Base-by-base conservation (phyloP, 371 early-diverging fungal species). In the Haplosporangium sp. region DNA sequence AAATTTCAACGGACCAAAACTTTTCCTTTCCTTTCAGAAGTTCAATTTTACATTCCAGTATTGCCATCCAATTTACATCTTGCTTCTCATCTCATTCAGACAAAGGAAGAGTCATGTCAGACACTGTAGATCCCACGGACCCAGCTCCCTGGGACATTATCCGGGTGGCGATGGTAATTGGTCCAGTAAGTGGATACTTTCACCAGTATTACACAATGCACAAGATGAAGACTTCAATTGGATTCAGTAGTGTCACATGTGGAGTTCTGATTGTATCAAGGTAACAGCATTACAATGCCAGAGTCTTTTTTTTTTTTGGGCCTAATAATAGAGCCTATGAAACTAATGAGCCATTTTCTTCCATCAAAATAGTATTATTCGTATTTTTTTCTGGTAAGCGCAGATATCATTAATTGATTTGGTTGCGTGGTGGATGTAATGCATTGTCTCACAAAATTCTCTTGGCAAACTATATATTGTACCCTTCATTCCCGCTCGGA, bases 381-480 rank as follows among this genome's bases (percentile, higher is more conserved):
- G 91, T 56, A 83, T 90, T 48, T 88, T 86, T 73, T 90, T 89
- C 66, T 90, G 90, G 90, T 86, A 84, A 7, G 68, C 20, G 27
- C 27, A 27, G 27, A 27, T 27, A 27, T 27, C 27, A 27, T 27
- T 27, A 27, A 27, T 27, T 27, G 27, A 27, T 27, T 27, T 27
- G 27, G 27, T 27, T 27, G 27, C 27, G n/a, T 5, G 17, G 17
- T 48, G 5, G 17, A 1, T 17, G 15, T n/a, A 27, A 27, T 27
- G 27, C 17, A 15, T 45, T 45, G 55, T 38, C 40, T 38, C 34
- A 11, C 8, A 55, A 55, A 34, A 11, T 52, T 56, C 58, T 50
- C 65, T 50, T 57, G 62, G 35, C 63, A 55, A 55, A 34, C 8
- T 10, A 10, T 10, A 55, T 55, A 15, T 34, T 35, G 11, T 34